Base-by-base conservation (phyloP, 768 basidiomycete genomes). In the Astraeus odoratus region DNA sequence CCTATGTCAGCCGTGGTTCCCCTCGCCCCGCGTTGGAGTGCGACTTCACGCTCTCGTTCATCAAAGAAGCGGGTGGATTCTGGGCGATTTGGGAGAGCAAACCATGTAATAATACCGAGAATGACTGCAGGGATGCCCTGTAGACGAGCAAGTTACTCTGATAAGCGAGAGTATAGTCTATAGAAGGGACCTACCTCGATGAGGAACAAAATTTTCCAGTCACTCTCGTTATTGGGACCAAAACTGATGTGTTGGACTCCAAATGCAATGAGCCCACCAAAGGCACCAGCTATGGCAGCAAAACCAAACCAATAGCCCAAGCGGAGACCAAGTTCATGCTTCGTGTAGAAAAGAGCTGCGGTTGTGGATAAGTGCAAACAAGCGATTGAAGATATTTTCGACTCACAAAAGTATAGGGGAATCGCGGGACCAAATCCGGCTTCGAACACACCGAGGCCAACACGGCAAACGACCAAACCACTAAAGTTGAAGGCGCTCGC, bases 221-320 rank as follows among this genome's bases (percentile, higher is more conserved):
- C 58, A 3, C 60, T 61, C 42, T 65, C 38, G n/a, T 56, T 61
- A 1, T 63, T 58, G 0, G 56, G 51, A 15, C 61, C 61, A 35
- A 38, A 63, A 15, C 84, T 78, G 81, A 47, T 77, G 56, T 86
- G 75, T 51, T 86, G 83, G 8, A 90, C 69, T 1, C 86, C 88
- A 50, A 84, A 90, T 3, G 88, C 86, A 33, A 91, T 76, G 36
- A 89, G 65, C n/a, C 88, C 87, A 12, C 86, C 86, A 48, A 90
- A 90, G 5, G 88, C 88, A 19, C 87, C 87, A 4, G 88, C 84
- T 4, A 87, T 77, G 3, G 87, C 86, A 4, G 87, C 86, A 57
- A 88, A 90, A 8, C 83, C 83, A 49, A 88, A 90, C 83, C 85
- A 88, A 54, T 85, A 78, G 1, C 83, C 85, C 74, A 83, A 75